A percentile compares a stretch with the other conserved stretches of the same genome.
phyloP scores from a whole-genome alignment of 306 rosid species.

The Corylus avellana region DNA sequence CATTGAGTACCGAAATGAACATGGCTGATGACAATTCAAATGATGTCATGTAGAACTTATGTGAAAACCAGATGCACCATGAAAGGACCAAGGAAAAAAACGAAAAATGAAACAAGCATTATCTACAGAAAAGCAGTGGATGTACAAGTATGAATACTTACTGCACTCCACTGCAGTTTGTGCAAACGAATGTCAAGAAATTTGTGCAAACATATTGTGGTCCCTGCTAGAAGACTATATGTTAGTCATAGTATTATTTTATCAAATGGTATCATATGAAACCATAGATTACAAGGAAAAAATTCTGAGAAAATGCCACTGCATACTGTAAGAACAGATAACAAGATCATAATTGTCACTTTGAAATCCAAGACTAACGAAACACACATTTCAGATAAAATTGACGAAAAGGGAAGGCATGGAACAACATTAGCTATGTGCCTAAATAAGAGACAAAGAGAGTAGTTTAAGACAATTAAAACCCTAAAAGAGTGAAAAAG shows the following conservation, averaged over 20 bases:
- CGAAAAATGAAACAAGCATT: not conserved
- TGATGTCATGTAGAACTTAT: not conserved
- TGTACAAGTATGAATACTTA: slow-evolving; percentile 34
- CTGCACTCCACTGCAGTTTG: slow-evolving; percentile 97
- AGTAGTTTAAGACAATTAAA: not conserved
- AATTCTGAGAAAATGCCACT: not conserved
- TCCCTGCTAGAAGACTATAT: slow-evolving; percentile 56
- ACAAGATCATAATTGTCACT: not conserved
- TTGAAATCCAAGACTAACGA: not conserved
- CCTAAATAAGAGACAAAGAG: not conserved
- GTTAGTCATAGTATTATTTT: not conserved
- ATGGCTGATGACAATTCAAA: not conserved
- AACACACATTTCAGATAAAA: not conserved
- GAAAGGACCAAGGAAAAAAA: not conserved
- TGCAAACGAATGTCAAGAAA: slow-evolving; percentile 81
- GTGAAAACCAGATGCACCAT: not conserved
- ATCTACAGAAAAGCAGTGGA: not conserved
- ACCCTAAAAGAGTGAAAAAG: not conserved
- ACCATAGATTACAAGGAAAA: not conserved
- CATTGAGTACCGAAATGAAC: not conserved
- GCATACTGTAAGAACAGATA: not conserved
- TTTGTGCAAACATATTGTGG: slow-evolving; percentile 94
- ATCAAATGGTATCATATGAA: not conserved
- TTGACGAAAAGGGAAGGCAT: not conserved
- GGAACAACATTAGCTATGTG: not conserved